Base-by-base conservation (phyloP, 208 protist genomes). In the Herpetomonas tarakana region DNA sequence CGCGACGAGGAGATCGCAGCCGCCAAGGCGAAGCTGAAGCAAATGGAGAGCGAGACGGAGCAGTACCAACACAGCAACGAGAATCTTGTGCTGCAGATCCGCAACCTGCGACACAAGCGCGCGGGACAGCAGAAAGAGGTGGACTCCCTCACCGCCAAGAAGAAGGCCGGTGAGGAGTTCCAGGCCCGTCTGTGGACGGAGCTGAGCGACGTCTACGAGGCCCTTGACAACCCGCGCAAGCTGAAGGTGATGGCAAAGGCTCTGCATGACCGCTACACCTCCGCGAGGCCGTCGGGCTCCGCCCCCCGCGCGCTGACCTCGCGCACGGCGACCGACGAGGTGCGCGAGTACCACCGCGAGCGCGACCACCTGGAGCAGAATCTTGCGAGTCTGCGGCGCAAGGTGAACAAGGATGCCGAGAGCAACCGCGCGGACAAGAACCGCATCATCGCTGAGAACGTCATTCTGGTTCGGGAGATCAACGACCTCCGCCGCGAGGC, bases 401-500 rank as follows among this genome's bases (percentile, higher is more conserved):
- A 97, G 71, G 86, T 98, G 38, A 78, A 78, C 39, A 97, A 98
- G 78, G 94, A 98, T 68, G 77, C 86, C 41, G 94, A 98, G 68
- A 93, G 92, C 46, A 93, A 94, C 74, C 85, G 84, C 45, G 57
- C 69, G 0, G 96, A 98, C 60, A 91, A 79, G 55, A 87, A 76
- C 46, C 86, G 94, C 55, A 98, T 98, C 66, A 97, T 94, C 28
- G 70, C 88, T 7, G 97, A 99, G 78, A 99, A 98, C 71, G 92
- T 98, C 1, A 76, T 92, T 45, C 83, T 99, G 3, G 94, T 98
- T 52, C 74, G 73, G 51, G 96, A 99, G 76, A 98, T 99, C 68
- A 99, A 99, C 74, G 91, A 97, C 52, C 76, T 99, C 53, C 87
- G 97, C 39, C 91, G 96, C 55, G 97, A 99, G 75, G 90, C 97